Conservation (phyloP, 345 rosid genomes). For the Bruguiera gymnorhiza region DNA sequence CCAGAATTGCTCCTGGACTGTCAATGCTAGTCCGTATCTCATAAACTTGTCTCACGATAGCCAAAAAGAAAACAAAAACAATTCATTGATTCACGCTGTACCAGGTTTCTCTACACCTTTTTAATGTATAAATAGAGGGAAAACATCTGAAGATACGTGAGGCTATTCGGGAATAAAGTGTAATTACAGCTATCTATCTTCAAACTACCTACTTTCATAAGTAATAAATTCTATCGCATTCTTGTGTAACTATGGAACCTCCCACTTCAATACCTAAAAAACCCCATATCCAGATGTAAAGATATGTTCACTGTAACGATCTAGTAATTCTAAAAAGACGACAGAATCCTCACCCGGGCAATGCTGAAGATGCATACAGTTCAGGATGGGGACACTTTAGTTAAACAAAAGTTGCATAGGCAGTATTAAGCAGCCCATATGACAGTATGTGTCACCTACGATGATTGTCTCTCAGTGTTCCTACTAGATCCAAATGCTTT, state of each 20-base stretch:
- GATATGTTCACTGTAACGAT: neutral
- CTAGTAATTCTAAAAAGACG: slow-evolving; percentile 14
- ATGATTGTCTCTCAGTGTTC: slow-evolving; percentile 39
- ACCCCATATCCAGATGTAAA: slow-evolving; percentile 13
- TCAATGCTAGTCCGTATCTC: no score
- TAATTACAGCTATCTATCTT: slow-evolving; percentile 19
- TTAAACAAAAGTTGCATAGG: slow-evolving; percentile 23
- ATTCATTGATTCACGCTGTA: slow-evolving; percentile 1
- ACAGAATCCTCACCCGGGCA: slow-evolving; percentile 12
- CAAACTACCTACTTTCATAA: slow-evolving; percentile 16
- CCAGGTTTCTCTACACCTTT: slow-evolving; percentile 6
- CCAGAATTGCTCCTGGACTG: no score
- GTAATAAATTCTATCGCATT: slow-evolving; percentile 10
- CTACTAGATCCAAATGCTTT: slow-evolving; percentile 34
- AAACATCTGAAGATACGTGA: neutral
- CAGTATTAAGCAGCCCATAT: slow-evolving; percentile 19
- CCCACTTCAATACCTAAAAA: neutral
- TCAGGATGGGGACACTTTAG: slow-evolving; percentile 25
- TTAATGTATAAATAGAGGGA: neutral
- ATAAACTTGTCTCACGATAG: neutral
- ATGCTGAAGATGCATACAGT: slow-evolving; percentile 4
- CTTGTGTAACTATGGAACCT: slow-evolving; percentile 20
- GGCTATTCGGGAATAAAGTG: slow-evolving; percentile 18
- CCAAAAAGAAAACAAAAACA: neutral
- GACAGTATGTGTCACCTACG: slow-evolving; percentile 34